Conservation (phyloP, 1,139 yeast species). For the Geotrichum klebahnii region DNA sequence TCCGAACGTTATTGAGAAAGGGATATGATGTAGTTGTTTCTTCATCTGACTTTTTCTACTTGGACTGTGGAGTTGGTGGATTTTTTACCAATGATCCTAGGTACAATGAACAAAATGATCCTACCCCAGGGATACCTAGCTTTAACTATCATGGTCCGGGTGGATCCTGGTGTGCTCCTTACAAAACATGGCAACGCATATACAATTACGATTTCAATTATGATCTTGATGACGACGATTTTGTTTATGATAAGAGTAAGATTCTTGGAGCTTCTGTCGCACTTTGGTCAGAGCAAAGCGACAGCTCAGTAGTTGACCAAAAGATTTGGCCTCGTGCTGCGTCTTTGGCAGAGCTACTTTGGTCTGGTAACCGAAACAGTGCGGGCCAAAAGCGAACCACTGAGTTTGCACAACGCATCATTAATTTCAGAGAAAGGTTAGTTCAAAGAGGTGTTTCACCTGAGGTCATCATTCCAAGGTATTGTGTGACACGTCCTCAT, state of each 20-base stretch:
- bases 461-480: slow-evolving; percentile 45
- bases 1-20: slow-evolving; percentile 38
- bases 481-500: slow-evolving; percentile 44
- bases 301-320: slow-evolving; percentile 41
- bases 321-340: slow-evolving; percentile 50
- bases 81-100: slow-evolving; percentile 44
- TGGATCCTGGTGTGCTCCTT: slow-evolving; percentile 52
- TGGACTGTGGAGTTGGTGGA: slow-evolving; percentile 50
- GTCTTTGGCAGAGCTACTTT: slow-evolving; percentile 47
- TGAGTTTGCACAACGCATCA: slow-evolving; percentile 43
- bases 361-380: slow-evolving; percentile 46
- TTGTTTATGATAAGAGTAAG: slow-evolving; percentile 26
- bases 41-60: slow-evolving; percentile 41
- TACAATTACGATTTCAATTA: slow-evolving; percentile 45
- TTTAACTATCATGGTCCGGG: slow-evolving; percentile 41
- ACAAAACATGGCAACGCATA: slow-evolving; percentile 50
- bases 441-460: slow-evolving; percentile 42
- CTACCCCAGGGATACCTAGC: slow-evolving; percentile 35
- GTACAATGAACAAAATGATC: slow-evolving; percentile 32
- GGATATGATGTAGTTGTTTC: slow-evolving; percentile 50
- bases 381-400: slow-evolving; percentile 39
- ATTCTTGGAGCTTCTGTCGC: slow-evolving; percentile 48
- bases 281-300: slow-evolving; percentile 48
- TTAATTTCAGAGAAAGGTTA: slow-evolving; percentile 46
- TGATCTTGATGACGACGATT: slow-evolving; percentile 29